A percentile compares a stretch with the other conserved stretches of the same genome.
Evolutionary conservation across 352 stramenopile species (phyloP).

Genomic region (Globisporangium okanoganense): DNA sequence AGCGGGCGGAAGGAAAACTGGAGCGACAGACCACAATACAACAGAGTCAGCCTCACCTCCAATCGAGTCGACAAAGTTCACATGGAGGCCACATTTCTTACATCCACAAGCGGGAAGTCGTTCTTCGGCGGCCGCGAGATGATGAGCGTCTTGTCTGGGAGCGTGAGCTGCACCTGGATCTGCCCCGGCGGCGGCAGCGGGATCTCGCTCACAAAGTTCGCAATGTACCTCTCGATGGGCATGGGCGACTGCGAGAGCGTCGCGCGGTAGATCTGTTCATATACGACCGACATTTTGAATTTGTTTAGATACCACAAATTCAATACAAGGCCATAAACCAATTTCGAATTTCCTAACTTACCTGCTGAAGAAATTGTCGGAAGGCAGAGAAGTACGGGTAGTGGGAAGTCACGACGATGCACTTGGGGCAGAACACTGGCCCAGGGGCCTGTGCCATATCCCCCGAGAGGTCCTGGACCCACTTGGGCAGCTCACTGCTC

Average conservation of each 20-base stretch:
- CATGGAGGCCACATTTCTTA: constrained; percentile 19
- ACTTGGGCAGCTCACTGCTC: constrained; percentile 51
- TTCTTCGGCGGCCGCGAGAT: constrained; percentile 89
- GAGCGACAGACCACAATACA: background rate
- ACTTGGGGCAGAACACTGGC: constrained; percentile 90
- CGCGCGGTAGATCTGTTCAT: constrained; percentile 65
- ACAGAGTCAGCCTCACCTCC: background rate
- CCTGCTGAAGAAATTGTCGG: constrained; percentile 94
- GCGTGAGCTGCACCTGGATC: constrained; percentile 88
- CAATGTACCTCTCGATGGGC: constrained; percentile 96
- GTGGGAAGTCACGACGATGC: constrained; percentile 91
- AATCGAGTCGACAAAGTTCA: background rate
- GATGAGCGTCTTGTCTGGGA: constrained; percentile 83
- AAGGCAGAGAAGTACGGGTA: constrained; percentile 96
- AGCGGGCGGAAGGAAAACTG: constrained; percentile 92
- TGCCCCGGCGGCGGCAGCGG: constrained; percentile 90
- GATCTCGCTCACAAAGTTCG: constrained; percentile 96
- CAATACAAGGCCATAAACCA: background rate
- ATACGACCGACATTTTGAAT: background rate
- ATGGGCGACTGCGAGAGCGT: constrained; percentile 87
- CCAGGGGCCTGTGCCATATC: constrained; percentile 40
- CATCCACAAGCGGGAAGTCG: constrained; percentile 89
- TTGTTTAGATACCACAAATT: background rate
- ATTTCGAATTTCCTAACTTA: constrained; percentile 31
- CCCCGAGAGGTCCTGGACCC: constrained; percentile 64